These are phyloP conservation scores for Tricholoma sp. DNA, from an alignment of 768 basidiomycete genomes.

Conservation along the genomic window DNA sequence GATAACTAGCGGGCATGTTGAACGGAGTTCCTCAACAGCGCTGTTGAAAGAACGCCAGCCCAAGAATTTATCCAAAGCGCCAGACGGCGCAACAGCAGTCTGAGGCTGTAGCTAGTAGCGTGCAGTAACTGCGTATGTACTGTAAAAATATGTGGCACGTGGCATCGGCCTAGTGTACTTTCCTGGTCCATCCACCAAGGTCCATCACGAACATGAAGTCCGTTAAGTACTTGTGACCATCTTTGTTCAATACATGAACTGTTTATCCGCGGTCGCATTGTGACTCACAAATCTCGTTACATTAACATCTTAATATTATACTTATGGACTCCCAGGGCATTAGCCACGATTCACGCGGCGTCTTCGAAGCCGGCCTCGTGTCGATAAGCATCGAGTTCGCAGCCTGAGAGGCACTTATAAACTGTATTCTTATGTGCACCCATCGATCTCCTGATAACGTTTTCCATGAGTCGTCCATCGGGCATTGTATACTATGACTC, in stretches of 20 bases:
- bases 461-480: constrained; percentile 12
- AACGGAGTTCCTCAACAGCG: constrained; percentile 15
- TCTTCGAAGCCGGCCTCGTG: constrained; percentile 2
- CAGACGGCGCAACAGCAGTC: neutral
- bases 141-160: no score
- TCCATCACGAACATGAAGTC: no score
- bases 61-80: neutral
- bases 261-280: no score
- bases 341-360: no score
- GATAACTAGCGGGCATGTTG: constrained; percentile 37
- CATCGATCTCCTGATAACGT: neutral
- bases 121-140: no score
- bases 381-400: neutral
- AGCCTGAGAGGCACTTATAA: neutral
- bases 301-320: no score
- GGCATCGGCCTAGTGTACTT: no score
- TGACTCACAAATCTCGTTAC: no score
- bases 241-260: no score
- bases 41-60: constrained; percentile 15
- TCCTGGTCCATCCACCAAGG: no score
- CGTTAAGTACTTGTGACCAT: no score
- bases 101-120: neutral
- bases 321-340: no score
- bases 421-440: neutral
- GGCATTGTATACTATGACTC: constrained; percentile 17